phyloP scores from a whole-genome alignment of 352 stramenopile species.

The Globisporangium carolinianum region DNA sequence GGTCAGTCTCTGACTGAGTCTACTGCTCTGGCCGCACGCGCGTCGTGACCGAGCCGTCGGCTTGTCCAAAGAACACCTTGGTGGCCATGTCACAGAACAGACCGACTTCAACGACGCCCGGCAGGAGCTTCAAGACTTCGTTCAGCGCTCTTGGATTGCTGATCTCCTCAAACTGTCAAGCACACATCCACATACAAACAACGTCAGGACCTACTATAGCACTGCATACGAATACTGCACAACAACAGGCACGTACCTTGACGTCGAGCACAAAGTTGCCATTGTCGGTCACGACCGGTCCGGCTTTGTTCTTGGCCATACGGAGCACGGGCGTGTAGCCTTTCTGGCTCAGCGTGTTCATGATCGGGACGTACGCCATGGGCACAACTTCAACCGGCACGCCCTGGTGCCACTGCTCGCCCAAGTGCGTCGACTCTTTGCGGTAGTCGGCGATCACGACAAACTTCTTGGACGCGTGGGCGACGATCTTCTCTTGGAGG shows the following conservation, averaged over 20 bases:
- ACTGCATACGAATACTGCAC: neutral
- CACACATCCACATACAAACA: too few species aligned
- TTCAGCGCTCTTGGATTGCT: slow-evolving; percentile 57
- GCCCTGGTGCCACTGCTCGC: slow-evolving; percentile 83
- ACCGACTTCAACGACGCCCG: slow-evolving; percentile 84
- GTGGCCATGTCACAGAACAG: slow-evolving; percentile 85
- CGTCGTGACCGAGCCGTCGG: slow-evolving; percentile 75
- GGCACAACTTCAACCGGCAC: slow-evolving; percentile 96
- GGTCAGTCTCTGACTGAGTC: too few species aligned
- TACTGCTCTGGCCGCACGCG: slow-evolving; percentile 29
- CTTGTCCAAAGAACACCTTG: slow-evolving; percentile 86
- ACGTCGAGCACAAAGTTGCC: slow-evolving; percentile 90
- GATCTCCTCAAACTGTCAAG: slow-evolving; percentile 60
- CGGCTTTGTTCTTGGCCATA: slow-evolving; percentile 88
- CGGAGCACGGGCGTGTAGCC: slow-evolving; percentile 54
- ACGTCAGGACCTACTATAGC: neutral
- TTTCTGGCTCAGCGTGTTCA: slow-evolving; percentile 59
- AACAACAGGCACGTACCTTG: slow-evolving; percentile 22
- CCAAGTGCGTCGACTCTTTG: slow-evolving; percentile 87
- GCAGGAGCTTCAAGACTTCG: slow-evolving; percentile 69
- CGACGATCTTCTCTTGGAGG: slow-evolving; percentile 92
- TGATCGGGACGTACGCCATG: slow-evolving; percentile 95
- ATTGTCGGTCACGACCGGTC: slow-evolving; percentile 98
- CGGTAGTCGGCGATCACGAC: slow-evolving; percentile 96
- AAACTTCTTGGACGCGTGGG: slow-evolving; percentile 94